These are phyloP conservation scores for Gentiana macrophylla DNA, from an alignment of 257 asterid genomes.

Conservation along the genomic window DNA sequence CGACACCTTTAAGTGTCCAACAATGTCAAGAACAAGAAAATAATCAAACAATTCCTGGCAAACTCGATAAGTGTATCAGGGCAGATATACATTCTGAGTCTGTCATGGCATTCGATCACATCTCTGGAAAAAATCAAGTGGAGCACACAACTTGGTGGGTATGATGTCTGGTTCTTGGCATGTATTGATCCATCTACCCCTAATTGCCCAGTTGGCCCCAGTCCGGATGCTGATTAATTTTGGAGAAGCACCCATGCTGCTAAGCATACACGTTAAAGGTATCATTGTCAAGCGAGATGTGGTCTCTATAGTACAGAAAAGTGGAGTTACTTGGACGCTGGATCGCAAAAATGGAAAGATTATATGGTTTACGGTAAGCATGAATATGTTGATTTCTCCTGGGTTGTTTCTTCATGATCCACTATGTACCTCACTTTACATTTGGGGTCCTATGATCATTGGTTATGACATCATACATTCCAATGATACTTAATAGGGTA, in stretches of 20 bases:
- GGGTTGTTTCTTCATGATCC: no score
- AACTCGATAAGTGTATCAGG: constrained; percentile 23
- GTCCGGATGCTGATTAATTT: constrained; percentile 31
- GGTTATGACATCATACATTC: no score
- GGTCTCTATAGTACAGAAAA: constrained; percentile 34
- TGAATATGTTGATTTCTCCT: no score
- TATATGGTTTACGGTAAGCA: constrained; percentile 29
- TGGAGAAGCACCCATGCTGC: constrained; percentile 39
- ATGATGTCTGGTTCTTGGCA: constrained; percentile 24
- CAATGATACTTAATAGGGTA: no score
- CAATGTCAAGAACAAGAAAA: constrained; percentile 29
- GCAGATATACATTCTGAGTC: constrained; percentile 34
- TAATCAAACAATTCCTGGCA: constrained; percentile 20
- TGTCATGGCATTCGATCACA: constrained; percentile 28
- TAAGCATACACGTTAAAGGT: constrained; percentile 9
- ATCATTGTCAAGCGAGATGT: constrained; percentile 14
- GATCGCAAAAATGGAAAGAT: constrained; percentile 21
- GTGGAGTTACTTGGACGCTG: constrained; percentile 35
- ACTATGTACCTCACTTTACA: no score
- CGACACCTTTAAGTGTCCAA: constrained; percentile 27
- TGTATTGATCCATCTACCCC: constrained; percentile 18
- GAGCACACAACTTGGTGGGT: constrained; percentile 45
- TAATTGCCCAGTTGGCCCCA: constrained; percentile 29
- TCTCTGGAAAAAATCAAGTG: constrained; percentile 24
- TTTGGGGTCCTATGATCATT: no score